Evolutionary conservation across 331 rosid species (phyloP), one percentile per base, ranked within the genome.

Genomic region (Arachis monticola): DNA sequence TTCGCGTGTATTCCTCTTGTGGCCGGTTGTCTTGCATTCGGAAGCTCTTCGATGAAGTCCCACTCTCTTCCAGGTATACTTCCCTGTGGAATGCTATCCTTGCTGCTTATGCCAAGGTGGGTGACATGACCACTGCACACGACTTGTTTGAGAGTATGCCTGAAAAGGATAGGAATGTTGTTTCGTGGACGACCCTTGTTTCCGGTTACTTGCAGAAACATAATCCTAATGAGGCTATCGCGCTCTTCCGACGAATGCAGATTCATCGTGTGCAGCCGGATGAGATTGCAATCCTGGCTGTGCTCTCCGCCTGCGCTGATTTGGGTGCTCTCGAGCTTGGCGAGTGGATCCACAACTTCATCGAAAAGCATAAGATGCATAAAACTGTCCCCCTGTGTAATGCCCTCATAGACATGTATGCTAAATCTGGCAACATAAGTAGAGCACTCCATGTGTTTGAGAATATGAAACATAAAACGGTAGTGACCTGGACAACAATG

Each of bases 341-440:
- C 47, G 85, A 81, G 73, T 85, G 93, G 88, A 80, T 90, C 60
- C 90, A 90, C 75, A 80, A 30, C 79, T 86, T 88, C 64, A 72
- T 90, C 31, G 77, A 66, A 46, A 83, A 83, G 31, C 83, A 67
- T 52, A 82, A 82, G 10, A 42, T 86, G 81, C 76, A 45, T 11
- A 72, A 80, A 72, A 77, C 47, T 74, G 72, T 82, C 77, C 77
- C 85, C 17, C 81, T 90, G 13, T 74, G 59, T 58, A 90, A 88
- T 71, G 84, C 93, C 1, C 93, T 90, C 35, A 76, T 90, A n/a
- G 90, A 90, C 69, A 88, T 88, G 96, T 90, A 90, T 63, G 87
- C 87, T 12, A 90, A 90, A 73, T 90, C 88, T 0, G 96, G 96
- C 8, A 81, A 74, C 79, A 81, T 88, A 56, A 64, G 60, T 14